Evolutionary conservation across 192 early-diverging fungal genomes (phyloP).

Genomic region (Coemansia biformis): DNA sequence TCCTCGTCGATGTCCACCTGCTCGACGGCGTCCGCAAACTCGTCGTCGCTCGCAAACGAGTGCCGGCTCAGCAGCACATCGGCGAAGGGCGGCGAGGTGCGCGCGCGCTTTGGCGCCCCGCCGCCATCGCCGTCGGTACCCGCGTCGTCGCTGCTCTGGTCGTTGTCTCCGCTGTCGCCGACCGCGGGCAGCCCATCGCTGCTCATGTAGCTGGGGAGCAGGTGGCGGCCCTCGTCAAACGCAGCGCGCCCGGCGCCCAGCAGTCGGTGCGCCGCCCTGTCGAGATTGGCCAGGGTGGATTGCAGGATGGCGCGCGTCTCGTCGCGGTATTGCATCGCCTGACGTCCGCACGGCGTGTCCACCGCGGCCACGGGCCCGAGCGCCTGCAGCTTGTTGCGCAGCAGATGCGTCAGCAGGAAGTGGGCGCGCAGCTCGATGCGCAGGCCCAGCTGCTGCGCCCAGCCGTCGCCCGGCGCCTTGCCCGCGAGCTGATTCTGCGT

Average conservation of each 20-base stretch:
- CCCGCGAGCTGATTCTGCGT: conserved; percentile 5
- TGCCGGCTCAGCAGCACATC: conserved; percentile 19
- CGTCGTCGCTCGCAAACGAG: conserved; percentile 19
- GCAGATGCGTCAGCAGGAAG: conserved; percentile 41
- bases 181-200: background rate
- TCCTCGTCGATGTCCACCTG: conserved; percentile 30
- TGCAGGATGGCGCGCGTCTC: conserved; percentile 26
- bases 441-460: conserved; percentile 24
- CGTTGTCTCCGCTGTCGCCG: background rate
- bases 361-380: conserved; percentile 9
- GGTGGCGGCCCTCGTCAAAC: conserved; percentile 3
- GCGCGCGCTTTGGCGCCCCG: background rate
- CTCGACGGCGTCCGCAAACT: conserved; percentile 17
- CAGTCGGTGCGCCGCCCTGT: conserved; percentile 2
- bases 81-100: conserved; percentile 3
- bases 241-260: conserved; percentile 8
- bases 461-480: conserved; percentile 11
- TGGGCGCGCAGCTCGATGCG: conserved; percentile 59
- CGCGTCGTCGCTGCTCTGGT: background rate
- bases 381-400: conserved; percentile 38
- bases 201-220: conserved; percentile 14
- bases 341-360: conserved; percentile 13
- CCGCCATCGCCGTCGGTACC: background rate
- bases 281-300: conserved; percentile 9
- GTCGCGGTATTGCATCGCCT: conserved; percentile 52